Percentiles rank a stretch among this genome's conserved stretches.
These are phyloP conservation scores for Malassezia psittaci DNA, from an alignment of 1,284 basidiomycete genomes.

Conservation along the genomic window DNA sequence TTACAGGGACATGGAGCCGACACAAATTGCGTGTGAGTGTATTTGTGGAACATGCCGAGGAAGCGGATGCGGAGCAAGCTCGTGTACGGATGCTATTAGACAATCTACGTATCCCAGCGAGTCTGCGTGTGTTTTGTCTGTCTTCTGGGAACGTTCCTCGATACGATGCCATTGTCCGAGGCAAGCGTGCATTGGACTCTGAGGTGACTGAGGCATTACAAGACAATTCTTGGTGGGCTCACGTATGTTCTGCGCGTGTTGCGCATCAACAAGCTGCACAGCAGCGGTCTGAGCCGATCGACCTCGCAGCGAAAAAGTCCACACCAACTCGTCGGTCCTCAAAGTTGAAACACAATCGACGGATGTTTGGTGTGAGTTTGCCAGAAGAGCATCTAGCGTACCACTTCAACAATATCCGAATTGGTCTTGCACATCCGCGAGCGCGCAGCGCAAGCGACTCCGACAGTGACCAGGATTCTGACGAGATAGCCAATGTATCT, in stretches of 20 bases:
- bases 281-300: conserved; percentile 22
- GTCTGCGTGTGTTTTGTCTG: conserved; percentile 42
- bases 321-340: neutral
- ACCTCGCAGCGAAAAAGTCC: neutral
- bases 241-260: conserved; percentile 33
- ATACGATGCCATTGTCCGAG: conserved; percentile 41
- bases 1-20: conserved; percentile 43
- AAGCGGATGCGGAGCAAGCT: conserved; percentile 34
- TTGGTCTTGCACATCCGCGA: conserved; percentile 43
- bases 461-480: conserved; percentile 25
- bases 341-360: conserved; percentile 19
- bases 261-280: conserved; percentile 34
- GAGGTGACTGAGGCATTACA: conserved; percentile 28
- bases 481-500: conserved; percentile 1
- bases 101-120: conserved; percentile 44
- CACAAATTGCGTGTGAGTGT: conserved; percentile 45
- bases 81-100: conserved; percentile 41
- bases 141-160: conserved; percentile 29
- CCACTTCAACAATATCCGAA: conserved; percentile 42
- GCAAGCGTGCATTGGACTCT: conserved; percentile 22
- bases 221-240: conserved; percentile 44
- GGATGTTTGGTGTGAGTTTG: conserved; percentile 33
- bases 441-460: conserved; percentile 24
- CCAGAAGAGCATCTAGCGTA: conserved; percentile 44
- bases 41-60: conserved; percentile 41